These are phyloP conservation scores for Thermomucor indicae-seudaticae DNA, from an alignment of 371 early-diverging fungal genomes.

Conservation along the genomic window DNA sequence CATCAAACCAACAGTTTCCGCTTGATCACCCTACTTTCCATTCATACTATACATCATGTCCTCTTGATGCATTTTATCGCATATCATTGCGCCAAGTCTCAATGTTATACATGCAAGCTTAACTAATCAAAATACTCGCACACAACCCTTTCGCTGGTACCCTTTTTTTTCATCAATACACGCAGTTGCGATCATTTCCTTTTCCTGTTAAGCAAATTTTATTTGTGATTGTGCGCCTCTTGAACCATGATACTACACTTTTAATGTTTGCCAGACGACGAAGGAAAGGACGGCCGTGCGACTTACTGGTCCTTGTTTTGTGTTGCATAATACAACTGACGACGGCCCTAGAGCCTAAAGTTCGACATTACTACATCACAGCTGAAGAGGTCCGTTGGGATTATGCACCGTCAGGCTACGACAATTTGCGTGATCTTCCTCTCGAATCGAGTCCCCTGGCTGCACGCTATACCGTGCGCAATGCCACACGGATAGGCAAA, in stretches of 20 bases:
- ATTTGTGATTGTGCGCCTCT: neutral
- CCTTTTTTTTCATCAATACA: neutral
- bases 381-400: conserved; percentile 49
- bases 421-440: conserved; percentile 32
- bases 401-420: conserved; percentile 42
- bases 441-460: conserved; percentile 18
- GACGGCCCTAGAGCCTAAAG: neutral
- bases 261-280: neutral
- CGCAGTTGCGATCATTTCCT: neutral
- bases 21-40: neutral
- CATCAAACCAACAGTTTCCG: conserved; percentile 11
- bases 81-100: neutral
- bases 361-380: conserved; percentile 43
- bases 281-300: neutral
- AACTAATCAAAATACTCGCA: no score
- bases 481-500: conserved; percentile 30
- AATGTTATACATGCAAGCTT: no score
- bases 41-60: neutral
- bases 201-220: neutral
- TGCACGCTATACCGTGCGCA: conserved; percentile 23
- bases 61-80: neutral
- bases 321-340: neutral
- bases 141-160: neutral
- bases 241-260: neutral
- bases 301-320: neutral